Evolutionary conservation across 257 asterid species (phyloP), one percentile per base, ranked within the genome.

Genomic region (Solanum okadae): DNA sequence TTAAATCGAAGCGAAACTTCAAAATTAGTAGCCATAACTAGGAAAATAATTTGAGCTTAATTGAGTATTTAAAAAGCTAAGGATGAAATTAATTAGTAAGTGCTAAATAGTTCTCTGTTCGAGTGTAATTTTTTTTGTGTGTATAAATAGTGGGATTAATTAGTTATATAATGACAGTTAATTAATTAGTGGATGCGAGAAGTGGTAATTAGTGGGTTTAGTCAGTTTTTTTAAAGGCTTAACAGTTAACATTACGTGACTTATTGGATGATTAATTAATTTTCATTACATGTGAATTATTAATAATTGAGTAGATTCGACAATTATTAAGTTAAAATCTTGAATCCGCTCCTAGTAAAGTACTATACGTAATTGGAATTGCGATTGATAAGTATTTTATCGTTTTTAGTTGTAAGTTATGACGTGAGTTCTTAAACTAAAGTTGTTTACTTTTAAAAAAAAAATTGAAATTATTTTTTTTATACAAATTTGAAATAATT

Each of bases 1-100:
- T 46, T 86, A 81, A 87, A 87, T 86, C 87, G 88, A 88, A 34
- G 83, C 0, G 63, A 37, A 12, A 73, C 8, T 13, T 34, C 87
- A 61, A 88, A 86, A 27, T 68, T 27, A 59, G 86, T 76, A 77
- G 90, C 93, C 96, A 92, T 94, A 91, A 31, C n/a, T 29, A 29
- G 38, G 34, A 42, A 33, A 33, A 63, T 6, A n/a, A 33, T 15
- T 1, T 25, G 56, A 83, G 40, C 46, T 8, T n/a, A 63, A 29
- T 25, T 46, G 29, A 10, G 7, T 49, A 59, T 10, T 37, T 35
- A 6, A 44, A 16, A 23, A 37, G 4, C n/a, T 8, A 70, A 40
- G 87, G 23, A 23, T 65, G 65, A 37, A 42, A 38, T 40, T 35
- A 63, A 35, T 40, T 29, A n/a, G n/a, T 25, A 42, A 42, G 46